Evolutionary conservation across 1,139 yeast species (phyloP), one percentile per base, ranked within the genome.

Genomic region (Magnusiomyces magnusii): DNA sequence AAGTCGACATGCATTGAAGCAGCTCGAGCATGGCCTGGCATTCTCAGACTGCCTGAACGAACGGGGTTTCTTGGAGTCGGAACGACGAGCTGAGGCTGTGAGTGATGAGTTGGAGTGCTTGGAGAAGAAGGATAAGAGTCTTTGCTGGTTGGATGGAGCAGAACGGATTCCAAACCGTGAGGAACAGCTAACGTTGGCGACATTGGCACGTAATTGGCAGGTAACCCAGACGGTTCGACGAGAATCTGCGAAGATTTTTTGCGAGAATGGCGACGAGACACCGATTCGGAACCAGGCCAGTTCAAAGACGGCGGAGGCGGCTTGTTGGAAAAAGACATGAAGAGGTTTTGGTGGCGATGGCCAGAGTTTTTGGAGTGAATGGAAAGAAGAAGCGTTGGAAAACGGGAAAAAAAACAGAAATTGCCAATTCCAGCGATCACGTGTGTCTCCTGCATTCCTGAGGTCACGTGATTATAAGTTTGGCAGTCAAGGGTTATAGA

Each of bases 221-320:
- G 59, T 7, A 59, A 58, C 27, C 64, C 66, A 23, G 66, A 61
- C 10, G 75, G 73, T 17, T 74, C 73, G n/a, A 73, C 68, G 28
- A 68, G 63, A 41, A 73, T 71, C 59, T 72, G 74, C 7, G 73
- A 69, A 57, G 71, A 67, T 54, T 66, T 67, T 56, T 69, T 69
- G n/a, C 74, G 62, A 21, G 69, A 62, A 58, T 72, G 75, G 17
- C 44, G 44, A 9, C 44, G 44, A 39, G 10, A 15, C 17, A 39
- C 44, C 19, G 19, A 19, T 17, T 39, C 44, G 19, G 19, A 17
- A 10, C 19, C 19, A 39, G 10, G 19, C 19, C 19, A 15, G 3
- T 10, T 39, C 17, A 39, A n/a, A 39, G 44, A n/a, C 7, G 44
- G 44, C 7, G 44, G 17, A 39, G 44, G 44, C 7, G 44, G 17